Base-by-base conservation (phyloP, 2,329 filamentous ascomycete genomes). In the Claviceps digitariae region DNA sequence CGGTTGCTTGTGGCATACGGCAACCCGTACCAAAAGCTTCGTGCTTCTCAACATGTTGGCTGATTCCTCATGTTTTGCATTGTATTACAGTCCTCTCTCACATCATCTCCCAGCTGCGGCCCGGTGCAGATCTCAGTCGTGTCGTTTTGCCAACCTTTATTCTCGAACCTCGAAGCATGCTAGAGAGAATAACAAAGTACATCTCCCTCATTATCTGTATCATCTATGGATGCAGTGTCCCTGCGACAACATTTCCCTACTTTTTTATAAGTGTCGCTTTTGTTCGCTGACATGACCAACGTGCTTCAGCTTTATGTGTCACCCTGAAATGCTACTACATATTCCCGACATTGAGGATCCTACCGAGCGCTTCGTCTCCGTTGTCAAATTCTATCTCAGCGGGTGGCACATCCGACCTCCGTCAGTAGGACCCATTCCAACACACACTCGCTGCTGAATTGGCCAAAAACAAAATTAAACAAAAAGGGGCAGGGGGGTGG, bases 351-450 rank as follows among this genome's bases (percentile, higher is more conserved):
- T 96, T 61, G 87, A 97, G 51, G 91, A 98, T 64, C 91, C 93
- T 1, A 74, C 89, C 54, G 76, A 91, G 64, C 82, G 93, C 67
- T 98, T 98, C 65, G 83, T 97, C 31, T 87, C 90, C 15, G 93
- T 98, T 50, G 88, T 96, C 66, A 96, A 94, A 71, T 98, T 98
- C 69, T 98, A 98, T 69, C 76, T 98, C 46, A 95, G 90, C 69
- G 93, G 93, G 63, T 98, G 93, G 93, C 93, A 98, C 69, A 96
- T 98, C 67, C 93, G 91, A 70, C 93, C 93, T 64, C 87, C 90
- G 89, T 95, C 79, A 65, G 87, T 77, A 41, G 17, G 38, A 20
- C 31, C 53, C 38, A 15, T 51, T 29, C 17, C 21, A 45, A 10
- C 9, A 12, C 15, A 38, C 17, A 17, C 29, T n/a, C n/a, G 21